Percentiles rank a stretch among this genome's conserved stretches.
Conservation (phyloP, 164 flowering plant species). For the Vitis rotundifolia region DNA sequence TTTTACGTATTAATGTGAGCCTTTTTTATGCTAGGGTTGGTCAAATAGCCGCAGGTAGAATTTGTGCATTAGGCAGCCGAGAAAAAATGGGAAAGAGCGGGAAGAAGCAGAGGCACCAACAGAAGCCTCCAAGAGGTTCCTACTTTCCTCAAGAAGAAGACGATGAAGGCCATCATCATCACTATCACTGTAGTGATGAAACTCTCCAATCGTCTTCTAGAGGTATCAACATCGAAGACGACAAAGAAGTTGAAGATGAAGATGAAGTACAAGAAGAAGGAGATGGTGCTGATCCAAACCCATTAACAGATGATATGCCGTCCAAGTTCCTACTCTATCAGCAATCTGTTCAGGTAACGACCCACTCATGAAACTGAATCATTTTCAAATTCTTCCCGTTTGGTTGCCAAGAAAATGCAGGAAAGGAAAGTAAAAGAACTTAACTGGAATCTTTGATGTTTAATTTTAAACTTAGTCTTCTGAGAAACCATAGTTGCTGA, state of each 20-base stretch:
- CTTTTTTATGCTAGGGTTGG: too few species aligned
- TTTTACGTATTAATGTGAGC: not conserved
- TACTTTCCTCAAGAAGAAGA: constrained; percentile 28
- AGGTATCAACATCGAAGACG: constrained; percentile 15
- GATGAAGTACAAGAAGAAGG: constrained; percentile 17
- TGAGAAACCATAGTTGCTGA: not conserved
- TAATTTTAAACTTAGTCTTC: not conserved
- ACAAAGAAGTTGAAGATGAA: constrained; percentile 21
- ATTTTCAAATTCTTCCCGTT: not conserved
- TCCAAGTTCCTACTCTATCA: constrained; percentile 85
- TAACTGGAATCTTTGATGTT: not conserved
- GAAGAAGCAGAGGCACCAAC: constrained; percentile 55
- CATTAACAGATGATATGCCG: constrained; percentile 31
- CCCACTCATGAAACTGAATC: not conserved
- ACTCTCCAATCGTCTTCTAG: too few species aligned
- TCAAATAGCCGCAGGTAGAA: too few species aligned
- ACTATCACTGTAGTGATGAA: not conserved
- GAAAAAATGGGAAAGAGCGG: constrained; percentile 69
- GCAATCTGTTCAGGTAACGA: constrained; percentile 83
- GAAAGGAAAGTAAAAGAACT: not conserved
- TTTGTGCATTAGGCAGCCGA: not conserved
- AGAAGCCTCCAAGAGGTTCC: constrained; percentile 22
- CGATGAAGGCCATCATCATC: not conserved
- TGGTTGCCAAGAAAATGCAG: not conserved
- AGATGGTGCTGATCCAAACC: constrained; percentile 14